Evolutionary conservation across 164 flowering plant species (phyloP), one percentile per base, ranked within the genome.

Genomic region (Houttuynia cordata): DNA sequence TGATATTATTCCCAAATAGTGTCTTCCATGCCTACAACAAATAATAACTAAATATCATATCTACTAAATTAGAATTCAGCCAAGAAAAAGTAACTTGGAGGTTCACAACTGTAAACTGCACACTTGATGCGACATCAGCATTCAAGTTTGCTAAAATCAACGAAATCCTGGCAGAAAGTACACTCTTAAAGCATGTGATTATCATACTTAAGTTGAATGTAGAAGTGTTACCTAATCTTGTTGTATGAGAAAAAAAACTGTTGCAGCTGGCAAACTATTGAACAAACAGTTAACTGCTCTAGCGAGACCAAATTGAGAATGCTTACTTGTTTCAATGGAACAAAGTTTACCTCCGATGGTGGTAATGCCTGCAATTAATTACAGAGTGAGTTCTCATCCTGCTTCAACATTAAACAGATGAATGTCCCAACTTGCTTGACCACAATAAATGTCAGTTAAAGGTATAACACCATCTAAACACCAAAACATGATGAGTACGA

Each of bases 271-370:
- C 49, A 42, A 42, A 42, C 4, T 10, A 4, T 4, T 10, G 17
- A 14, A 14, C 10, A 1, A 42, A 10, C 49, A 42, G 17, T 42
- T 10, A 42, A 42, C 15, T 42, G 22, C 22, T 10, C 20, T 54
- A 42, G 1, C 12, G 12, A 45, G 12, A 45, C 49, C 14, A 45
- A 42, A 42, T 42, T 42, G 30, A 52, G 56, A 54, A 56, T 18
- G 59, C 41, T 62, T 78, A 88, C 97, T 87, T 90, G 98, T 66
- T 90, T 93, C 68, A 93, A 72, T 51, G 98, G 98, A 56, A 81
- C 84, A 76, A 93, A 93, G 50, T 79, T 86, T 73, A 93, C 90
- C 53, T 84, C 80, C 63, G 80, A 51, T 20, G 98, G 97, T 45
- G 86, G 81, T 70, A 86, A 76, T 52, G 98, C 98, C 98, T 92